Percentiles rank a stretch among this genome's conserved stretches.
phyloP scores from a whole-genome alignment of 306 rosid species.

The Acacia acuminata region DNA sequence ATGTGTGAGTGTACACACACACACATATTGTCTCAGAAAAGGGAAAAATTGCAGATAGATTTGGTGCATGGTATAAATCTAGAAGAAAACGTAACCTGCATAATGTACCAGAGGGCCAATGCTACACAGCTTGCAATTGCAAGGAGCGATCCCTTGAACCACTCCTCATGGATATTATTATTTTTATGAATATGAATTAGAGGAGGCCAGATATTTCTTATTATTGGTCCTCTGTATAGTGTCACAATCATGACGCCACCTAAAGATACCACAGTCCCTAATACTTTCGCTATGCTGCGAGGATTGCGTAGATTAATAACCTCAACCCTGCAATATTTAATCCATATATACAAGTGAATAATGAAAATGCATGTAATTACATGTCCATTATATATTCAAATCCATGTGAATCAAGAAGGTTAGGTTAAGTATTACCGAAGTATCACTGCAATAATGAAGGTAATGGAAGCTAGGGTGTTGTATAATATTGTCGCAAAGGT shows the following conservation, averaged over 20 bases:
- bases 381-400: not conserved
- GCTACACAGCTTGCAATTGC: slow-evolving; percentile 54
- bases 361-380: not conserved
- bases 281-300: slow-evolving; percentile 52
- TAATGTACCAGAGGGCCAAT: slow-evolving; percentile 59
- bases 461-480: slow-evolving; percentile 58
- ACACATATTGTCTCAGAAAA: not conserved
- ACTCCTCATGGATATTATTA: slow-evolving; percentile 35
- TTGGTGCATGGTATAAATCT: not conserved
- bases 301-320: slow-evolving; percentile 35
- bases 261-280: slow-evolving; percentile 50
- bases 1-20: no score
- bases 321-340: slow-evolving; percentile 42
- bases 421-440: slow-evolving; percentile 35
- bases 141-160: slow-evolving; percentile 62
- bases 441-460: slow-evolving; percentile 51
- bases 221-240: slow-evolving; percentile 46
- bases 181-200: slow-evolving; percentile 38
- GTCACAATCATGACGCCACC: slow-evolving; percentile 63
- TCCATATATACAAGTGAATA: not conserved
- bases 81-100: slow-evolving; percentile 51
- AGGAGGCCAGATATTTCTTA: slow-evolving; percentile 43
- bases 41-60: not conserved
- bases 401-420: not conserved
- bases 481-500: slow-evolving; percentile 51